Conservation (phyloP, 192 early-diverging fungal genomes). For the Backusella circina region DNA sequence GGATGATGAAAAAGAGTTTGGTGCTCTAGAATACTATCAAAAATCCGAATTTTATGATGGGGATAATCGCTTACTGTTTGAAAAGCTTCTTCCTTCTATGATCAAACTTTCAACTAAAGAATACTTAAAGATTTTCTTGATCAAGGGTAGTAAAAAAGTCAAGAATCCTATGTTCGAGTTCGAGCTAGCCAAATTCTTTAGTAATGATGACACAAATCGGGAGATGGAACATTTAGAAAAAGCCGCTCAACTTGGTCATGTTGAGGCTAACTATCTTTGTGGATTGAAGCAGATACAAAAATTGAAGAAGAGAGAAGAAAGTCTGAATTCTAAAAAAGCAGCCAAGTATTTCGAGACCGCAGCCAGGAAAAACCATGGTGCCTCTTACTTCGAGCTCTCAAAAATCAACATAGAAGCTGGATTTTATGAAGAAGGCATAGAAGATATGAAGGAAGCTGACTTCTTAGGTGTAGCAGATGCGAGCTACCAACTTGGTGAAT, state of each 20-base stretch:
- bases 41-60: neutral
- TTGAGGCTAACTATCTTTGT: neutral
- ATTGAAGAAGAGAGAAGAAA: neutral
- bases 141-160: neutral
- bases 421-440: neutral
- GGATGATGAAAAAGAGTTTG: neutral
- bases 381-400: neutral
- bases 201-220: neutral
- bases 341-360: neutral
- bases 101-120: neutral
- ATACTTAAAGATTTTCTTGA: neutral
- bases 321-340: neutral
- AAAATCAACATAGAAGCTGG: neutral
- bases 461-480: neutral
- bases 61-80: neutral
- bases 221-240: neutral
- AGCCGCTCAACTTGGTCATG: neutral
- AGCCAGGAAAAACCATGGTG: neutral
- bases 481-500: neutral
- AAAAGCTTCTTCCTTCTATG: neutral
- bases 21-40: neutral
- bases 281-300: neutral
- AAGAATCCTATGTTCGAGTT: neutral
- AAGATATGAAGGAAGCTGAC: conserved; percentile 1
- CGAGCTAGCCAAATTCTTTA: neutral